Percentiles rank a stretch among this genome's conserved stretches.
Evolutionary conservation across 2,329 filamentous ascomycete species (phyloP).

Genomic region (Tolypocladium inflatum): DNA sequence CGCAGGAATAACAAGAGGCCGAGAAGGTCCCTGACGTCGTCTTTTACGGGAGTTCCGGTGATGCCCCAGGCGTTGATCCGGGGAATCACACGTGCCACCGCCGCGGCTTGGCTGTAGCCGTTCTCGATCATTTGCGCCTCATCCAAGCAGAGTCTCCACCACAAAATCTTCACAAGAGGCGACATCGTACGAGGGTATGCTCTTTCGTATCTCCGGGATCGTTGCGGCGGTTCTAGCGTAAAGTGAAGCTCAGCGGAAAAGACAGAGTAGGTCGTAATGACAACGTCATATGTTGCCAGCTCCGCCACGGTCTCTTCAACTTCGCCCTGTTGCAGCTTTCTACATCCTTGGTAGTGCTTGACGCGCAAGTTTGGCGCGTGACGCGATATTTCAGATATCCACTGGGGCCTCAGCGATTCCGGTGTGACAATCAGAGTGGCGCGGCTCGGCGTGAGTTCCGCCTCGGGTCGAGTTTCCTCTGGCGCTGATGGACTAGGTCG

Average conservation of each 20-base stretch:
- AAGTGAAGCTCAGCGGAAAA: constrained; percentile 76
- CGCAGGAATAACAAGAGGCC: constrained; percentile 75
- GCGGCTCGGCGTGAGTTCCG: constrained; percentile 36
- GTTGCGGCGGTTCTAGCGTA: constrained; percentile 58
- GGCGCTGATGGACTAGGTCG: constrained; percentile 1
- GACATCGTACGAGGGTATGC: constrained; percentile 59
- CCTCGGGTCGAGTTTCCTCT: constrained; percentile 18
- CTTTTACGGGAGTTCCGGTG: constrained; percentile 77
- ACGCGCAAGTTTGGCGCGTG: constrained; percentile 50
- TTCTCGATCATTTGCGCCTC: constrained; percentile 92
- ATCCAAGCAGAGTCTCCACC: constrained; percentile 76
- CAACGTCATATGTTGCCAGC: constrained; percentile 44
- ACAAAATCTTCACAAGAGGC: constrained; percentile 70
- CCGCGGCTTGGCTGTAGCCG: constrained; percentile 74
- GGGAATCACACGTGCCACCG: constrained; percentile 70
- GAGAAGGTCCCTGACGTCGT: constrained; percentile 66
- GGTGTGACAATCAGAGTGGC: constrained; percentile 56
- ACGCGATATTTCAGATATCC: constrained; percentile 48
- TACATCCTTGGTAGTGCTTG: constrained; percentile 45
- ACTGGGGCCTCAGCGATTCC: constrained; percentile 46
- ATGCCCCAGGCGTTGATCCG: constrained; percentile 86
- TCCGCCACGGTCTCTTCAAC: constrained; percentile 31
- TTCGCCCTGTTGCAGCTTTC: constrained; percentile 21
- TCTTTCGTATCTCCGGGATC: constrained; percentile 55
- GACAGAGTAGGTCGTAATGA: constrained; percentile 58